Evolutionary conservation across 1,284 basidiomycete species (phyloP), one percentile per base, ranked within the genome.

Genomic region (Naganishia albida): DNA sequence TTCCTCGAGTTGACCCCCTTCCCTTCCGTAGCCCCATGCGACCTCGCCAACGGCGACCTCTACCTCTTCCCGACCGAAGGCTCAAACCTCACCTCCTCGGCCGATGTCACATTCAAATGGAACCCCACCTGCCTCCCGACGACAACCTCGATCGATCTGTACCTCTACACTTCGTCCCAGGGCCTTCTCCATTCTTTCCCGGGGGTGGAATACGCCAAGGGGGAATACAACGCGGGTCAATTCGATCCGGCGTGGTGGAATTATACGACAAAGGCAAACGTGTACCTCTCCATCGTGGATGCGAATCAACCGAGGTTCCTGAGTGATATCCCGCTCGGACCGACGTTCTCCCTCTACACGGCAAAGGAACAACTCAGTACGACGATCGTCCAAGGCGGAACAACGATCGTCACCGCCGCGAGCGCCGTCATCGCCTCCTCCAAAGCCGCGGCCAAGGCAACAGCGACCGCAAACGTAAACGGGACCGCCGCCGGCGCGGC

Each of bases 201-300:
- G 50, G 80, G 80, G 54, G 84, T 91, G 67, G 78, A 82, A 63
- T 87, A 82, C 75, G 71, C 80, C 3, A 51, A 79, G 7, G 89
- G 89, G 28, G 79, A 80, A 62, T 87, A 86, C 75, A 76, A 82
- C n/a, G 51, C 48, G 7, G 77, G 76, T 18, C 68, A 75, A 13
- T 77, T 93, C 52, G 77, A 85, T 65, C 87, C 90, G 0, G 81
- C 82, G 43, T 93, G 90, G 90, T 93, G 89, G 89, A 88, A 90
- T 72, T 77, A 83, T 13, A 85, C 86, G 2, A 68, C 80, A 1
- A 78, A 81, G 2, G 80, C 84, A 20, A 71, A 77, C 8, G 83
- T 93, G 18, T 87, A 92, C 72, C 75, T 92, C 67, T 80, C 81
- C 64, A 88, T 93, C 74, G 81, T 90, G 67, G 74, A 84, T 16